These are phyloP conservation scores for Sphagnurus paluster DNA, from an alignment of 1,284 basidiomycete genomes.

Conservation along the genomic window DNA sequence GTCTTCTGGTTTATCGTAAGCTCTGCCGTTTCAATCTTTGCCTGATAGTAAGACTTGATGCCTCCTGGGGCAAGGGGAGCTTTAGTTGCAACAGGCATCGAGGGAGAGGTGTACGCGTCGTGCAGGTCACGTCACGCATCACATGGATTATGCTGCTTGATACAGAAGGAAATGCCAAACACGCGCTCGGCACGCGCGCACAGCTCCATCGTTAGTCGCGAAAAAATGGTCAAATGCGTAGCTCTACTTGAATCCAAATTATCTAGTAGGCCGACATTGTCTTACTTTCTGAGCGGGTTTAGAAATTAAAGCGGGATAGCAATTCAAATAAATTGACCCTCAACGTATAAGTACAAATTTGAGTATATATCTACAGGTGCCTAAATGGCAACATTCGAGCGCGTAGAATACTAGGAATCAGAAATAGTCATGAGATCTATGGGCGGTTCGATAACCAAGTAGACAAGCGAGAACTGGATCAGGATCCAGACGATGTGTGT, in stretches of 20 bases:
- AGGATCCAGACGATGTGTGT: too few relatives aligned
- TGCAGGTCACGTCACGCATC: conserved; percentile 22
- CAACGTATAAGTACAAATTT: background rate
- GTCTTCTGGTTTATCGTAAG: conserved; percentile 95
- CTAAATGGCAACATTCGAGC: background rate
- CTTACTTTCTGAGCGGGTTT: too few relatives aligned
- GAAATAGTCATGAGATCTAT: conserved; percentile 2
- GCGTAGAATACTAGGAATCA: too few relatives aligned
- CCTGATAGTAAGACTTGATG: conserved; percentile 90
- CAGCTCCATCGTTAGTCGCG: background rate
- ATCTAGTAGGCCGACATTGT: too few relatives aligned
- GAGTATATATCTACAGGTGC: conserved; percentile 7
- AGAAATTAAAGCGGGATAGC: too few relatives aligned
- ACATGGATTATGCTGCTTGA: conserved; percentile 8
- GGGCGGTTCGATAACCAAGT: too few relatives aligned
- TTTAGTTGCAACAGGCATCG: conserved; percentile 26
- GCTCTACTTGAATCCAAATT: too few relatives aligned
- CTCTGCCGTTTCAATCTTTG: conserved; percentile 93
- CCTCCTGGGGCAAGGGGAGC: conserved; percentile 55
- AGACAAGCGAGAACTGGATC: too few relatives aligned
- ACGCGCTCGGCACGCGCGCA: too few relatives aligned
- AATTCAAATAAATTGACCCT: background rate
- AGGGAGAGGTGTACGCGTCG: conserved; percentile 28
- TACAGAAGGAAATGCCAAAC: background rate
- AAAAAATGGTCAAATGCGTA: background rate